Percentiles rank a stretch among this genome's conserved stretches.
phyloP scores from a whole-genome alignment of 2,329 filamentous ascomycete species.

The Verticillium nubilum region DNA sequence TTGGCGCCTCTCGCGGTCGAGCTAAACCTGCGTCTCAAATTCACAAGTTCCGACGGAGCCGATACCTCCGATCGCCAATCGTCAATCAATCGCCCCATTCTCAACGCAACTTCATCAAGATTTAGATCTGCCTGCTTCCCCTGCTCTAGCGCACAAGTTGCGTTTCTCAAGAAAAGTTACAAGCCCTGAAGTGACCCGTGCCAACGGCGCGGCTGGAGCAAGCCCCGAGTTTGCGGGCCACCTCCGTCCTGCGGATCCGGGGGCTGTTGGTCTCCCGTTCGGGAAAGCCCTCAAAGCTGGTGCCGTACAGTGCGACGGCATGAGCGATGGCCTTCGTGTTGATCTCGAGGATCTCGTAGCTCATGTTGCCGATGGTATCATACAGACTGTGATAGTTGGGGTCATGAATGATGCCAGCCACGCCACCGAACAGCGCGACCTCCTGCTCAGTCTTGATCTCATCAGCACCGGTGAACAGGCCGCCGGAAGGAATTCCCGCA shows the following conservation, averaged over 20 bases:
- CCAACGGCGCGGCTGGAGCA: not conserved
- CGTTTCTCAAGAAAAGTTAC: not conserved
- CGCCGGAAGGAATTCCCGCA: slow-evolving; percentile 48
- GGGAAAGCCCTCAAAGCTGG: not conserved
- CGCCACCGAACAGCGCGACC: slow-evolving; percentile 45
- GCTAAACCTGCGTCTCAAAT: not conserved
- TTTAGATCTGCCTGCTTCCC: too few relatives aligned
- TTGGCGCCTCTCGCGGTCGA: not conserved
- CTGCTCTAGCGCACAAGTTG: not conserved
- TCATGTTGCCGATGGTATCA: slow-evolving; percentile 49
- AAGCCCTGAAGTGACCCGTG: not conserved
- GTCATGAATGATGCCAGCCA: slow-evolving; percentile 47
- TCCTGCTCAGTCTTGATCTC: slow-evolving; percentile 51
- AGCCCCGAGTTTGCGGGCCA: not conserved
- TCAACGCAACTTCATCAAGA: not conserved
- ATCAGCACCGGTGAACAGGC: slow-evolving; percentile 56
- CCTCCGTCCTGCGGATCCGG: not conserved
- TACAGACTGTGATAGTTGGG: slow-evolving; percentile 49
- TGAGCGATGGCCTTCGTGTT: slow-evolving; percentile 52
- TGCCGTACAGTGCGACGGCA: slow-evolving; percentile 44
- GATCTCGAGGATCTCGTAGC: slow-evolving; percentile 45
- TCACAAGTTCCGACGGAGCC: not conserved
- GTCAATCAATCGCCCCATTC: not conserved
- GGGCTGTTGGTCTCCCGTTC: not conserved
- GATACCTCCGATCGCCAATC: not conserved